Conservation (phyloP, 2,329 filamentous ascomycete genomes). For the Aspergillus spinulosporus region DNA sequence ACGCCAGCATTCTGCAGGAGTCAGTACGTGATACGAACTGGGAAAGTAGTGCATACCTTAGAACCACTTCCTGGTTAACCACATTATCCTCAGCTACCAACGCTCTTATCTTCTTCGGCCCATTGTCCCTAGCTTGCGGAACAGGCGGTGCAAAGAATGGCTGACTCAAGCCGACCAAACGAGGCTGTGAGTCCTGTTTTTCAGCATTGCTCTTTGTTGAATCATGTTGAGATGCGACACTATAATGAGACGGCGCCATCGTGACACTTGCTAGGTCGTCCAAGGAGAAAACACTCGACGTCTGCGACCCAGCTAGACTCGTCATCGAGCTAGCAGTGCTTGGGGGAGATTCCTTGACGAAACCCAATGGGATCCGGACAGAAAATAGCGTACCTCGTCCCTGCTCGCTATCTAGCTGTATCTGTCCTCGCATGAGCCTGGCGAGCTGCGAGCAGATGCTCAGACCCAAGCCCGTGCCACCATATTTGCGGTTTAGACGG, state of each 20-base stretch:
- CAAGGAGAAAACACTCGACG: slow-evolving; percentile 31
- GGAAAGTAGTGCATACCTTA: slow-evolving; percentile 25
- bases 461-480: slow-evolving; percentile 82
- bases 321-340: slow-evolving; percentile 31
- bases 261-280: slow-evolving; percentile 28
- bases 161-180: slow-evolving; percentile 76
- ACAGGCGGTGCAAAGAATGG: slow-evolving; percentile 64
- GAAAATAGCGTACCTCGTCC: slow-evolving; percentile 78
- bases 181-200: slow-evolving; percentile 65
- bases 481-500: slow-evolving; percentile 83
- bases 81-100: slow-evolving; percentile 81
- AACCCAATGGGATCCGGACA: slow-evolving; percentile 78
- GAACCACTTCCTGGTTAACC: slow-evolving; percentile 62
- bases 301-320: slow-evolving; percentile 30
- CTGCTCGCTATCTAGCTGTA: slow-evolving; percentile 69
- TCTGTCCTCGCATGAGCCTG: slow-evolving; percentile 75
- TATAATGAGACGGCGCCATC: slow-evolving; percentile 26
- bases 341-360: slow-evolving; percentile 66
- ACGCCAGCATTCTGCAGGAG: slow-evolving; percentile 55
- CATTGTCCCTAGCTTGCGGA: slow-evolving; percentile 57
- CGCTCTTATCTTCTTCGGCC: slow-evolving; percentile 66
- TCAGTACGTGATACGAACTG: background rate
- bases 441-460: slow-evolving; percentile 89
- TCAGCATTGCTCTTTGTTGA: slow-evolving; percentile 47
- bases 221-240: slow-evolving; percentile 20